Percentiles rank a stretch among this genome's conserved stretches.
These are phyloP conservation scores for Ophiocordyceps robertsii DNA, from an alignment of 2,329 filamentous ascomycete species.

Conservation along the genomic window DNA sequence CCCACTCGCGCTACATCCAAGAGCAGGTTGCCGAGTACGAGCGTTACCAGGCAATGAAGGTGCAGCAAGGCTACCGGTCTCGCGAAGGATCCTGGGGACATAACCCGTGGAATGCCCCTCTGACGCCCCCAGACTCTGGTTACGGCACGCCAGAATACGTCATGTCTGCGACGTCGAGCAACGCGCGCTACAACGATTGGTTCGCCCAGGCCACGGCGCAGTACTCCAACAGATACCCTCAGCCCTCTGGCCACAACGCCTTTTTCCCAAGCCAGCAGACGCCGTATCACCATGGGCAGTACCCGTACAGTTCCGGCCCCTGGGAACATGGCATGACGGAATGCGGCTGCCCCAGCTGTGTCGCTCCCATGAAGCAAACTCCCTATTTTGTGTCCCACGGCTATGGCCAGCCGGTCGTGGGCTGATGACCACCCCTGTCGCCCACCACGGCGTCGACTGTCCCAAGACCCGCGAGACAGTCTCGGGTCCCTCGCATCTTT, in stretches of 20 bases:
- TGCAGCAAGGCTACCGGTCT: constrained; percentile 24
- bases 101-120: constrained; percentile 32
- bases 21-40: constrained; percentile 43
- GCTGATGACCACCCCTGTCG: constrained; percentile 13
- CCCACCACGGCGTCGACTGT: too few relatives aligned
- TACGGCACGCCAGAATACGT: constrained; percentile 48
- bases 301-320: constrained; percentile 29
- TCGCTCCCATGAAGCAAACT: constrained; percentile 29
- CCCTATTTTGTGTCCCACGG: constrained; percentile 34
- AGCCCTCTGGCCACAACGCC: constrained; percentile 24
- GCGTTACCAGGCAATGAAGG: constrained; percentile 31
- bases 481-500: not conserved
- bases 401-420: constrained; percentile 43
- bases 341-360: constrained; percentile 35
- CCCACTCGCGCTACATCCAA: constrained; percentile 33
- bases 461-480: too few relatives aligned
- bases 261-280: constrained; percentile 27
- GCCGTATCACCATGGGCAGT: constrained; percentile 26
- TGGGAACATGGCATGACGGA: constrained; percentile 40
- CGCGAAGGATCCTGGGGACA: constrained; percentile 32
- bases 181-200: constrained; percentile 45
- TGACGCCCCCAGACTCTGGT: constrained; percentile 48
- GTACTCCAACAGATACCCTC: constrained; percentile 31
- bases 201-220: constrained; percentile 31
- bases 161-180: constrained; percentile 39